Base-by-base conservation (phyloP, 345 rosid genomes). In the Bruguiera gymnorhiza region DNA sequence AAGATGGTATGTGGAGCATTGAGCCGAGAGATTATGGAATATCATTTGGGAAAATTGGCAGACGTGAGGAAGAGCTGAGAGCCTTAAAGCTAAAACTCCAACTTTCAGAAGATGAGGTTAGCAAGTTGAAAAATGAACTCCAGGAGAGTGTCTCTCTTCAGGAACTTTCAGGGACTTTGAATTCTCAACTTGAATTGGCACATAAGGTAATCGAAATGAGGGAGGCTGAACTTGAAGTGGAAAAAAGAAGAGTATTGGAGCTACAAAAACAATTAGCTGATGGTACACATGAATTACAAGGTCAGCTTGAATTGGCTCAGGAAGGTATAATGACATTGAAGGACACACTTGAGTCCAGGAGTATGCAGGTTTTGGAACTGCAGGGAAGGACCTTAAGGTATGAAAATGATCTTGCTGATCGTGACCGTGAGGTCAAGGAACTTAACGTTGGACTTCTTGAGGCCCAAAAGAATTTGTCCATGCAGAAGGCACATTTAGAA, bases 381-480 rank as follows among this genome's bases (percentile, higher is more conserved):
- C 87, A 81, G 62, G 93, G 86, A 74, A 87, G 86, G 59, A 73
- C 83, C 36, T 39, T 72, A 18, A 75, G 78, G 81, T 78, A 85
- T 61, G 83, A 87, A 75, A 81, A 69, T 31, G 91, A 89, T 74
- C 76, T 92, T 73, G 84, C 87, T 13, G 91, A 84, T 72, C 84
- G 87, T 66, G 97, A 89, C 82, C 71, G 76, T 20, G 97, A 95
- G 78, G 68, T 89, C 69, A 80, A 81, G 64, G 79, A 70, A 5
- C 66, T 89, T 64, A 91, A 88, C 71, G 70, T 73, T 19, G 86
- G 87, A 1, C 76, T 91, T 16, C 80, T 87, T 29, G 87, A 85
- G 43, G 86, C 94, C 18, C 90, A 91, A 78, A 69, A 87, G 78
- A 89, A 74, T 79, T 84, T 89, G 62, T 86, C 82, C 48, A 83